Conservation (phyloP, 75 land plant species). For the Sequoiadendron giganteum region DNA sequence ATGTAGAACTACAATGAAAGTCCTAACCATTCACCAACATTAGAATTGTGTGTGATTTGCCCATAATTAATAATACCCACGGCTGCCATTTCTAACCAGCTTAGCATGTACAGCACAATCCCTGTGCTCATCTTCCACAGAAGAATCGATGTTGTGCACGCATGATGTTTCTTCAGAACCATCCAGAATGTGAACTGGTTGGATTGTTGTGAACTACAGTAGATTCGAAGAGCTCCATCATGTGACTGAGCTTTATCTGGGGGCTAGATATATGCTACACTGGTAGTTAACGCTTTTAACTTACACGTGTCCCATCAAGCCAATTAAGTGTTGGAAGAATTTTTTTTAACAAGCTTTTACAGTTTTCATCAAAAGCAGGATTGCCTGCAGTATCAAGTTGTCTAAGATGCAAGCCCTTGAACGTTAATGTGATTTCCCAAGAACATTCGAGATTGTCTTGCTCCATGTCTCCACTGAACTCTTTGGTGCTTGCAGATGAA, state of each 20-base stretch:
- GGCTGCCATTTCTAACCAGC: not conserved
- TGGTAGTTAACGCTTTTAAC: not conserved
- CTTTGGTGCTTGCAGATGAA: conserved; percentile 17
- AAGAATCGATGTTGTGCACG: not conserved
- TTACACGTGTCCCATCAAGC: conserved; percentile 46
- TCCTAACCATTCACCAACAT: not conserved
- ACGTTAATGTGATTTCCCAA: conserved; percentile 64
- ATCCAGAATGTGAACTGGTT: not conserved
- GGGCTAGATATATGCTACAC: not conserved
- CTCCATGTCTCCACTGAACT: conserved; percentile 12
- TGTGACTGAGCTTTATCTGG: not conserved
- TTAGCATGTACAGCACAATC: not conserved
- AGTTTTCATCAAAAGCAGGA: conserved; percentile 35
- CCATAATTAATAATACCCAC: not conserved
- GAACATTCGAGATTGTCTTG: conserved; percentile 3
- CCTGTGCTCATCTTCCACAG: not conserved
- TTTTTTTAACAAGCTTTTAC: conserved; percentile 31
- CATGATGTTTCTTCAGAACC: not conserved
- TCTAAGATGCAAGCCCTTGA: conserved; percentile 40
- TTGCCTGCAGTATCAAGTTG: conserved; percentile 72
- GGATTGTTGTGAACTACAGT: not conserved
- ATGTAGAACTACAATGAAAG: not conserved
- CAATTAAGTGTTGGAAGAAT: conserved; percentile 50
- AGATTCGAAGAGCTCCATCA: not conserved
- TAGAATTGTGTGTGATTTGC: not conserved